Base-by-base conservation (phyloP, 2,329 filamentous ascomycete species). In the Chaetoscypha palmicola region DNA sequence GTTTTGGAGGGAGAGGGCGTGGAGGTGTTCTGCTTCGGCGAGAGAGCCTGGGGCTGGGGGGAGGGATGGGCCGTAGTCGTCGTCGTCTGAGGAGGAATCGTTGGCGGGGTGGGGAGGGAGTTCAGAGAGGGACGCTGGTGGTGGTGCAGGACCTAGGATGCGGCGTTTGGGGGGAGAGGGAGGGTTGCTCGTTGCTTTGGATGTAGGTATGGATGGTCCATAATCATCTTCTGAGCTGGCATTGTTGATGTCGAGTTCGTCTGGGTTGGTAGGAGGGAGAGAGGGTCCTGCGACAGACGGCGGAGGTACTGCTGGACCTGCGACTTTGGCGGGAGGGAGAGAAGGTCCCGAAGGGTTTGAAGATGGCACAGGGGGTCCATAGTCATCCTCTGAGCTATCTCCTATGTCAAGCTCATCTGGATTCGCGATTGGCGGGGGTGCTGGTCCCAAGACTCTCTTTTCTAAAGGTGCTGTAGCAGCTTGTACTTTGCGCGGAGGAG, bases 21-120 rank as follows among this genome's bases (percentile, higher is more conserved):
- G 26, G 22, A 43, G 22, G 5, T 46, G 31, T 17, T 34, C 28
- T 3, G 38, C 16, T 45, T 55, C 56, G 21, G 52, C 58, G 20
- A 50, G 51, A 3, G 58, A 61, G 24, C 58, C 60, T 5, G 56
- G 53, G 1, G 71, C 63, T 7, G 69, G 66, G 2, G 79, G 76
- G 3, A 78, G 73, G 12, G 77, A 69, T 10, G 79, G 79, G 1
- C 78, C 78, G 62, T 76, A 83, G 62, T 72, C 73, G 46, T 75
- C 70, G 41, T 74, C 71, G 34, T 57, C 52, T 37, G 51, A 53
- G 26, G 63, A 61, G 33, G 33, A 34, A 23, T 42, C 37, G 40
- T 52, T 45, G 22, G 61, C 48, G 4, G 56, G 50, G 12, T 57
- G 45, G 17, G 58, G 55, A 31, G 62, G 69, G 12, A 56, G 64